Base-by-base conservation (phyloP, 148 eudicot genomes). In the Amaranthus cruentus region DNA sequence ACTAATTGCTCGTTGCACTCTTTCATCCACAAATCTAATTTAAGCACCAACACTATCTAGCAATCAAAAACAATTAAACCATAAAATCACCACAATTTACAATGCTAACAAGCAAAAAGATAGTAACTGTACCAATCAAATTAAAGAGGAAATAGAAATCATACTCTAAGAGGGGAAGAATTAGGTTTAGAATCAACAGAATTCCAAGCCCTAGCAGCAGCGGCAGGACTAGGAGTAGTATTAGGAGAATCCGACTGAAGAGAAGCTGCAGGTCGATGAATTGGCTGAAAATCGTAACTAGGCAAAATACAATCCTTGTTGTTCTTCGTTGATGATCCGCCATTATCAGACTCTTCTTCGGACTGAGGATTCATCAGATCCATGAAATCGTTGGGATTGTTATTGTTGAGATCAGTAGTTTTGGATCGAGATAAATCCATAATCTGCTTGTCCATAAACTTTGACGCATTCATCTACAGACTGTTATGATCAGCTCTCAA, bases 401-500 rank as follows among this genome's bases (percentile, higher is more conserved):
- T 52, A 75, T 15, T 62, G 74, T 42, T 57, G 38, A 58, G 61
- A 59, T 71, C 72, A 58, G 48, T 72, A 61, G 9, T 74, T 55
- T 86, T 87, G 1, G 97, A 85, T 84, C 87, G 85, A 51, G 98
- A 85, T 66, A 91, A 88, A 85, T 94, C 98, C 98, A 94, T 94
- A 57, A 94, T 91, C 79, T 94, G 97, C 74, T 94, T 94, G 85
- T 94, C 98, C 97, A 88, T 91, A 67, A 80, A 94, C 75, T 80
- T 86, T 70, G 98, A 91, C 73, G 90, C 85, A 73, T 87, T 93
- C 98, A 91, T 93, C 85, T 6, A 55, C 13, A 14, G 58, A 3
- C 4, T 55, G 58, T 55, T 55, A 11, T 9, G 58, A 9, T 55
- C 58, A 55, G 7, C 12, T 55, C 58, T 6, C 38, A 28, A 28